Base-by-base conservation (phyloP, 2,329 filamentous ascomycete genomes). In the Escovopsis weberi region DNA sequence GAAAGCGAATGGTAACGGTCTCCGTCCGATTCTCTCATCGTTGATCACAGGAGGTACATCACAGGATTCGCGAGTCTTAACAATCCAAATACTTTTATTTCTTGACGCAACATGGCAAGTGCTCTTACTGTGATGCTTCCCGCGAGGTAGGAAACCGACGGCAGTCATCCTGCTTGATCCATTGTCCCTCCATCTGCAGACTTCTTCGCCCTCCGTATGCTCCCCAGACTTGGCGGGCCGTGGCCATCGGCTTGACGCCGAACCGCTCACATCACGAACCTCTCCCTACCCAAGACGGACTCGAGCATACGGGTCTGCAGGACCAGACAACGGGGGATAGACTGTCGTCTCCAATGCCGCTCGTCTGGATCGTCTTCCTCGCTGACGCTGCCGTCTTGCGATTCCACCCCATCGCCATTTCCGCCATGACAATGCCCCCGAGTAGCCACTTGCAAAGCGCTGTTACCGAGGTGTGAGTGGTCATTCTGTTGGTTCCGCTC, bases 311-410 rank as follows among this genome's bases (percentile, higher is more conserved):
- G 43, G 53, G 53, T 60, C 58, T 55, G 59, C 64, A 75, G 72
- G 71, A 75, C 68, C 71, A 78, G 72, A 66, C 65, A 70, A 74
- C 72, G 79, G 77, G 74, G 76, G 73, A 72, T 75, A 73, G 70
- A 72, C 72, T 71, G 70, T 69, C 72, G 72, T 70, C 68, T 58
- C 68, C 64, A 50, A 54, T 54, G 66, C 67, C 68, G 74, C 55
- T 75, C 76, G 53, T 82, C 78, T 52, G 82, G 76, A 48, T 79
- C 75, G 57, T 73, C 69, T 46, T 81, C 80, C 55, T 83, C 78
- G 55, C 70, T 74, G 59, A 63, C 64, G 60, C 74, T 72, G 53
- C 55, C 57, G 47, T 68, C 65, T 48, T 65, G 62, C 54, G 61
- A 57, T 53, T 56, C 62, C 51, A 53, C 49, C 49, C 57, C 54